phyloP scores from a whole-genome alignment of 176 grass and related monocot species.

The Zea luxurians region DNA sequence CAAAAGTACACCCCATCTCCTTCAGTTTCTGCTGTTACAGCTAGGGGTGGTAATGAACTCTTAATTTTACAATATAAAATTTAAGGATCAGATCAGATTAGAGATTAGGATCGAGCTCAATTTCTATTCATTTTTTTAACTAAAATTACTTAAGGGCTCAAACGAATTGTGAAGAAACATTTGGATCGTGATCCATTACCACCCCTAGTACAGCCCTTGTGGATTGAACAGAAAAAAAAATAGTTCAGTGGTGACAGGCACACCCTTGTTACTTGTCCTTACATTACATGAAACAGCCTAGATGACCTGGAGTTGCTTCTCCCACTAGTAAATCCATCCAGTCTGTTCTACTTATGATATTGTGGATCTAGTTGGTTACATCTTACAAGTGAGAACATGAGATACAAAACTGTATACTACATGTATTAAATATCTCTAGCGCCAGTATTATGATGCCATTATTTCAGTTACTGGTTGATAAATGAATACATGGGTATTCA shows the following conservation, averaged over 20 bases:
- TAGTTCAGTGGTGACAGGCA: neutral
- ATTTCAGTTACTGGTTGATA: constrained; percentile 3
- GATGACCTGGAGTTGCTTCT: neutral
- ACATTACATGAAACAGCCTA: constrained; percentile 16
- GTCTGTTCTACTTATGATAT: neutral
- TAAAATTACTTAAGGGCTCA: too few relatives aligned
- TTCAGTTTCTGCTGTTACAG: constrained; percentile 14
- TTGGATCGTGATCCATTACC: too few relatives aligned
- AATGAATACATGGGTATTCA: neutral
- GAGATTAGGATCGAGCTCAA: too few relatives aligned
- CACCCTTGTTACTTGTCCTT: neutral
- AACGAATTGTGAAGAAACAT: too few relatives aligned
- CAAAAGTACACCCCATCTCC: constrained; percentile 51
- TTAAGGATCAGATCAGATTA: too few relatives aligned
- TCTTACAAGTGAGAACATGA: neutral
- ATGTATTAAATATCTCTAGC: neutral
- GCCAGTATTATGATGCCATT: neutral
- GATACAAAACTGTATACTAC: neutral
- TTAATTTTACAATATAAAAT: too few relatives aligned
- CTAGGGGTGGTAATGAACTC: neutral
- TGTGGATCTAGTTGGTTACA: neutral
- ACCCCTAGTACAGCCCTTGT: too few relatives aligned
- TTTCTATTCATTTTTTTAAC: too few relatives aligned
- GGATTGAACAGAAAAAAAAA: neutral
- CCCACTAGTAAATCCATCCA: neutral